Evolutionary conservation across 2,329 filamentous ascomycete species (phyloP).

Genomic region (Colletotrichum sp.): DNA sequence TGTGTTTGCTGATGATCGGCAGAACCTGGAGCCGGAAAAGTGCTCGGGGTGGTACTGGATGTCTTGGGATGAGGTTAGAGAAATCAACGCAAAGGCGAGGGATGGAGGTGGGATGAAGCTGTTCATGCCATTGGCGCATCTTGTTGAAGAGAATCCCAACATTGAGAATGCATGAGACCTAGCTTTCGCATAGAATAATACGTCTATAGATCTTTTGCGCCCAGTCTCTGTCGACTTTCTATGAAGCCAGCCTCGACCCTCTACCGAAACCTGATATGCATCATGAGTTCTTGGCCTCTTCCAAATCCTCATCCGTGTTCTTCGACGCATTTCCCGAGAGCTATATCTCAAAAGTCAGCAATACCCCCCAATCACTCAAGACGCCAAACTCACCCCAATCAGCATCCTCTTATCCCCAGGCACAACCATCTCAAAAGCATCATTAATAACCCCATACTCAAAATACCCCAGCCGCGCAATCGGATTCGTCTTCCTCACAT

Average conservation of each 20-base stretch:
- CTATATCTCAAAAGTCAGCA: not conserved
- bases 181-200: not conserved
- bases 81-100: not conserved
- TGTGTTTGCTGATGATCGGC: slow-evolving; percentile 28
- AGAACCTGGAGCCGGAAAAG: slow-evolving; percentile 51
- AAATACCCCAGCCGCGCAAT: not conserved
- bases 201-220: not conserved
- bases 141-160: slow-evolving; percentile 29
- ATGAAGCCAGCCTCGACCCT: not conserved
- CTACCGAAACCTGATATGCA: not conserved
- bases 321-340: not conserved
- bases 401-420: slow-evolving; percentile 4
- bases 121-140: slow-evolving; percentile 37
- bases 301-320: not conserved
- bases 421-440: not conserved
- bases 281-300: not conserved
- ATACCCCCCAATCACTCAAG: too few relatives aligned
- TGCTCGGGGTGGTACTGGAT: slow-evolving; percentile 57
- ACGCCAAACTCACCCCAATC: not conserved
- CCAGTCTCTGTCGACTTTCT: not conserved
- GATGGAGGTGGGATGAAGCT: slow-evolving; percentile 24
- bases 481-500: not conserved
- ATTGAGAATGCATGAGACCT: not conserved
- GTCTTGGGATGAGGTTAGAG: slow-evolving; percentile 46
- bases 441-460: not conserved